These are phyloP conservation scores for Penicillium sp. DNA, from an alignment of 2,329 filamentous ascomycete species.

Conservation along the genomic window DNA sequence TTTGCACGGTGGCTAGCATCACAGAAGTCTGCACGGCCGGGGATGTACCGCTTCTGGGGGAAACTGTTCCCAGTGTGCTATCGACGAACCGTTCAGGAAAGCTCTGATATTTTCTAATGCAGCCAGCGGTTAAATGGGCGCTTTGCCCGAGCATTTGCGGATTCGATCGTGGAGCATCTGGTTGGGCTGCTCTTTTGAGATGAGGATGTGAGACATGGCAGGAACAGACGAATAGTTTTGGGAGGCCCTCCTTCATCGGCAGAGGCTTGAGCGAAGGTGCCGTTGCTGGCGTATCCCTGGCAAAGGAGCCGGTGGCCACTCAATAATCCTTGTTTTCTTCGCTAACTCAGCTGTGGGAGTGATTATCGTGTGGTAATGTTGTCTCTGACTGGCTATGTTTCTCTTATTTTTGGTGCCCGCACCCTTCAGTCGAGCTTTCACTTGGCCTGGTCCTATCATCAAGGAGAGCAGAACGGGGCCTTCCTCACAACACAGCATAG, in stretches of 20 bases:
- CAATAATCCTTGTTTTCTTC: conserved; percentile 14
- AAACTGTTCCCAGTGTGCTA: conserved; percentile 41
- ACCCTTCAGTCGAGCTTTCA: conserved; percentile 14
- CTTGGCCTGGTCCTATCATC: conserved; percentile 16
- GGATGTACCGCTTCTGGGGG: conserved; percentile 37
- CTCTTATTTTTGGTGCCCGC: conserved; percentile 21
- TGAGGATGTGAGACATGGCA: conserved; percentile 19
- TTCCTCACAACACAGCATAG: conserved; percentile 1
- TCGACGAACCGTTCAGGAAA: conserved; percentile 35
- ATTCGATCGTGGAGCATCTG: conserved; percentile 1
- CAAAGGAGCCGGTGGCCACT: conserved; percentile 13
- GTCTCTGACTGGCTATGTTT: conserved; percentile 26
- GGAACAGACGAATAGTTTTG: conserved; percentile 13
- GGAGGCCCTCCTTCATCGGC: conserved; percentile 6
- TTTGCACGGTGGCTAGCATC: conserved; percentile 41
- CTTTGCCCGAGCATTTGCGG: background rate
- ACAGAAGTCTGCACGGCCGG: conserved; percentile 28
- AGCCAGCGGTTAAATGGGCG: background rate
- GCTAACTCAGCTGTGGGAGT: conserved; percentile 9
- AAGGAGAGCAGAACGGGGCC: conserved; percentile 8
- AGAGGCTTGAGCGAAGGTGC: background rate
- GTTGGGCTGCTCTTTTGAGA: conserved; percentile 7
- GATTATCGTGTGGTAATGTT: conserved; percentile 15
- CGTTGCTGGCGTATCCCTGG: conserved; percentile 12
- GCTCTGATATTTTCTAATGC: conserved; percentile 30